These are phyloP conservation scores for Abelmoschus esculentus DNA, from an alignment of 345 rosid genomes.

Conservation along the genomic window DNA sequence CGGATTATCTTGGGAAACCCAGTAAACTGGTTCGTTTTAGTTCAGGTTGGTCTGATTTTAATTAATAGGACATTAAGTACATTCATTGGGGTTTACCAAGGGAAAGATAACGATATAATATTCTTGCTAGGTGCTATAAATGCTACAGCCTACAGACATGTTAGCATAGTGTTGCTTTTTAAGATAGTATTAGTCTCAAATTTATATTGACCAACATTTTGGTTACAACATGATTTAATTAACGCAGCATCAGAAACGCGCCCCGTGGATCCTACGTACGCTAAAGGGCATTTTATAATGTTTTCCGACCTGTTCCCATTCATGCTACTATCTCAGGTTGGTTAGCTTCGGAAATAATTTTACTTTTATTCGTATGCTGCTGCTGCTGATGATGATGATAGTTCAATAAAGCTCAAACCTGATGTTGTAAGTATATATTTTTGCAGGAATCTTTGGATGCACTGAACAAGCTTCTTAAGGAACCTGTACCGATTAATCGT, in stretches of 20 bases:
- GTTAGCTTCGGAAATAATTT: conserved; percentile 2
- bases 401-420: conserved; percentile 1
- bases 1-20: conserved; percentile 64
- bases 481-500: conserved; percentile 77
- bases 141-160: not conserved
- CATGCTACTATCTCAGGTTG: conserved; percentile 72
- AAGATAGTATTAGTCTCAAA: not conserved
- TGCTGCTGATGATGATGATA: not conserved
- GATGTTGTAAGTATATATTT: conserved; percentile 5
- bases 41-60: conserved; percentile 39
- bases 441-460: conserved; percentile 78
- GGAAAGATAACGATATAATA: too few relatives aligned
- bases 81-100: too few relatives aligned
- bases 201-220: not conserved
- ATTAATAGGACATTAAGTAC: too few relatives aligned
- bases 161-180: not conserved
- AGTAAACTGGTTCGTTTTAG: conserved; percentile 75
- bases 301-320: conserved; percentile 69
- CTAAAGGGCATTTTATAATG: conserved; percentile 51
- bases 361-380: not conserved
- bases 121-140: too few relatives aligned
- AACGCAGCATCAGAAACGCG: conserved; percentile 59
- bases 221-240: not conserved
- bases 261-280: conserved; percentile 70
- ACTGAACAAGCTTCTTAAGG: conserved; percentile 58